Evolutionary conservation across 2,329 filamentous ascomycete genomes (phyloP).

Genomic region (Claviceps cyperi): DNA sequence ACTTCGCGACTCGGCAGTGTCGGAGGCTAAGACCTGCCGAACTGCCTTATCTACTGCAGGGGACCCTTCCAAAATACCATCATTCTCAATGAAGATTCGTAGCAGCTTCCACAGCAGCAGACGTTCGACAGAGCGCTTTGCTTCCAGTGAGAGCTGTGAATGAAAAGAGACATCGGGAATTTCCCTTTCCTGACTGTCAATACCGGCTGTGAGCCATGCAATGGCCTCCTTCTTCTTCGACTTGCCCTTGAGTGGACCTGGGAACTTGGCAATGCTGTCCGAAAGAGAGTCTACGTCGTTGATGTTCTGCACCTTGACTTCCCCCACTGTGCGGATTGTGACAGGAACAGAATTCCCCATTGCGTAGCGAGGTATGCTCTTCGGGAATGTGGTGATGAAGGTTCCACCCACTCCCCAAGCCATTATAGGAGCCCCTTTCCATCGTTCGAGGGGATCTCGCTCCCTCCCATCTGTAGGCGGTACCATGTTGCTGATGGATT

Average conservation of each 20-base stretch:
- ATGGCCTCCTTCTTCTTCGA: slow-evolving; percentile 90
- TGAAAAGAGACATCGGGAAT: slow-evolving; percentile 33
- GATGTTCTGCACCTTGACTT: slow-evolving; percentile 62
- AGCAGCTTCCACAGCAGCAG: slow-evolving; percentile 79
- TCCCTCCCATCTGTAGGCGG: slow-evolving; percentile 51
- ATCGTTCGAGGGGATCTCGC: slow-evolving; percentile 68
- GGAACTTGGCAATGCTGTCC: slow-evolving; percentile 67
- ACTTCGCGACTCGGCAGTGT: slow-evolving; percentile 8
- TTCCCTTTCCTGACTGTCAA: slow-evolving; percentile 55
- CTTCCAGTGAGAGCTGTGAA: slow-evolving; percentile 39
- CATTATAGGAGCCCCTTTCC: slow-evolving; percentile 80
- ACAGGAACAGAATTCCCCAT: slow-evolving; percentile 58
- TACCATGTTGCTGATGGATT: slow-evolving; percentile 43
- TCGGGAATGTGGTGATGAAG: slow-evolving; percentile 74
- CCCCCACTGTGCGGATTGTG: slow-evolving; percentile 69
- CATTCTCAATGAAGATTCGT: slow-evolving; percentile 67
- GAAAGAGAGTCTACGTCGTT: slow-evolving; percentile 59
- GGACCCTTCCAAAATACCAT: slow-evolving; percentile 66
- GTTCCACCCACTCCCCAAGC: slow-evolving; percentile 78
- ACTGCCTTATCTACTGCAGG: slow-evolving; percentile 59
- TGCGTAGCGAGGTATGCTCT: slow-evolving; percentile 73
- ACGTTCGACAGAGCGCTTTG: slow-evolving; percentile 65
- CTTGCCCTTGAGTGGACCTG: slow-evolving; percentile 77
- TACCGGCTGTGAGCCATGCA: slow-evolving; percentile 64
- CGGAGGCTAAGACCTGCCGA: slow-evolving; percentile 57